These are phyloP conservation scores for Micractinium sp. DNA, from an alignment of 139 green algal genomes.

Conservation along the genomic window DNA sequence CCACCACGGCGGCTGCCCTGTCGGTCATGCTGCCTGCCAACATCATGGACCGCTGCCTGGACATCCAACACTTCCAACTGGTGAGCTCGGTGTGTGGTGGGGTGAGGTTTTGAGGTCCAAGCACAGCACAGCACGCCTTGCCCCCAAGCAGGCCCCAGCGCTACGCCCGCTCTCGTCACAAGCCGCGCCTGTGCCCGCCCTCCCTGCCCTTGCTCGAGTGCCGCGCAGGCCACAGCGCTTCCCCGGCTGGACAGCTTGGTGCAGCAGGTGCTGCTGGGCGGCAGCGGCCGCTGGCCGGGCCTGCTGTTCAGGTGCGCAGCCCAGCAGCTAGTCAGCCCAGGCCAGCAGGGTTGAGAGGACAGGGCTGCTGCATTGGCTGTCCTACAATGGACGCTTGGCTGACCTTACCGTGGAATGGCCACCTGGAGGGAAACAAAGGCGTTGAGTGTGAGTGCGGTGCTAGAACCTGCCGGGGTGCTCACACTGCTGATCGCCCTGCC, in stretches of 20 bases:
- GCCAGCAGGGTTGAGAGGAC: too few species aligned
- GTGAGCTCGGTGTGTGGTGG: conserved; percentile 6
- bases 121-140: background rate
- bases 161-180: conserved; percentile 40
- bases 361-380: too few species aligned
- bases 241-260: conserved; percentile 47
- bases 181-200: too few species aligned
- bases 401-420: too few species aligned
- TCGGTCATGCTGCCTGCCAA: conserved; percentile 40
- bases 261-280: conserved; percentile 46
- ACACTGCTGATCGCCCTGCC: too few species aligned
- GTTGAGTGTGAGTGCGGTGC: too few species aligned
- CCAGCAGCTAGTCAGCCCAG: background rate
- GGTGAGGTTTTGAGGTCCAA: too few species aligned
- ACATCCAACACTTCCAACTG: conserved; percentile 34
- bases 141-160: conserved; percentile 17
- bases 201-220: background rate
- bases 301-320: conserved; percentile 42
- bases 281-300: conserved; percentile 33
- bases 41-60: conserved; percentile 33
- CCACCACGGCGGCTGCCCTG: conserved; percentile 47
- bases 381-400: too few species aligned
- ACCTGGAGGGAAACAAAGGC: too few species aligned
- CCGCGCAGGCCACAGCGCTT: conserved; percentile 31
- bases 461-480: too few species aligned